Base-by-base conservation (phyloP, 352 stramenopile genomes). In the Pythium monospermum region DNA sequence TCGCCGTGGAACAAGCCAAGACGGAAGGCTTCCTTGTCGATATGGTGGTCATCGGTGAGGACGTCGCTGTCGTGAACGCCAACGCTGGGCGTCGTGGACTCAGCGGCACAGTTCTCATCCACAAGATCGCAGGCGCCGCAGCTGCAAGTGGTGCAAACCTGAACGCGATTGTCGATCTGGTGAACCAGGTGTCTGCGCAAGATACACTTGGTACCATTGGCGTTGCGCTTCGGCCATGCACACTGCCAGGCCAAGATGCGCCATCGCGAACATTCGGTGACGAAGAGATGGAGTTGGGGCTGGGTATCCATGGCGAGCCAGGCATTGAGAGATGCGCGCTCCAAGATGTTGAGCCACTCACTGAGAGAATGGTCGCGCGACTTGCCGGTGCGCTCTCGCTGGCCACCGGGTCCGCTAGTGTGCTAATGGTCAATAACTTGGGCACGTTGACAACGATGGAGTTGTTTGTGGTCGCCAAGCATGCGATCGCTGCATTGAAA, bases 11-110 rank as follows among this genome's bases (percentile, higher is more conserved):
- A 74, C 85, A 93, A 39, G 96, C 96, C 41, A 97, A 97, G 68
- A 69, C 85, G 10, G 84, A 98, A 53, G 91, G 91, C 4, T 73
- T 95, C 51, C 62, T 85, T 28, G 91, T 87, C 39, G 76, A 92
- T 61, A 98, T 99, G 88, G 91, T 99, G 10, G 77, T 99, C 26
- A 90, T 99, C 5, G 93, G 87, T 13, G 96, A 99, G 66, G 97
- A 99, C 43, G 76, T 87, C 32, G 74, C 78, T 0, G 73, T 87
- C 13, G 66, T 87, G 22, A 98, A 98, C 59, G 93, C 95, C 40
- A 98, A 98, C 57, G 97, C 95, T 13, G 95, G 95, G n/a, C 83
- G 94, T 28, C 74, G 96, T n/a, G 97, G 97, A 13, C 79, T 99
- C 22, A 96, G 95, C 21, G 97, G 96, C 22, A 98, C 94, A 0